phyloP scores from a whole-genome alignment of 257 asterid genomes.

The Osmanthus fragrans region DNA sequence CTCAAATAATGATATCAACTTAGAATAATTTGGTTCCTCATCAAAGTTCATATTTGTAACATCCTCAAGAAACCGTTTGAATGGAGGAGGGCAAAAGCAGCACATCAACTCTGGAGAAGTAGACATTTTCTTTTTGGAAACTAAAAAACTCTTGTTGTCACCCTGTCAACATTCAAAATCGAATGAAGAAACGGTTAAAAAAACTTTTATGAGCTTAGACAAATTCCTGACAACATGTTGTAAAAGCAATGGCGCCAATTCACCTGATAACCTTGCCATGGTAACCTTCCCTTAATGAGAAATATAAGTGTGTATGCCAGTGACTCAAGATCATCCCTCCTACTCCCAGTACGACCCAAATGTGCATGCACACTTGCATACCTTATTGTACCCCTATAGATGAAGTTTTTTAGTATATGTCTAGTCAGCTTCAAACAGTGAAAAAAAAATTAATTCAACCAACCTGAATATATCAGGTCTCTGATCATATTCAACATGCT shows the following conservation, averaged over 20 bases:
- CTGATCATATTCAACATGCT: slow-evolving; percentile 98
- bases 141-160: slow-evolving; percentile 94
- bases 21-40: slow-evolving; percentile 96
- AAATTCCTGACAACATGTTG: neutral
- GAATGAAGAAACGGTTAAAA: neutral
- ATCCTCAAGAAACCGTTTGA: slow-evolving; percentile 85
- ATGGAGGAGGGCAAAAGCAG: slow-evolving; percentile 95
- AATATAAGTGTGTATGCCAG: slow-evolving; percentile 90
- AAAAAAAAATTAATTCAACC: slow-evolving; percentile 25
- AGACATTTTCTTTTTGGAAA: slow-evolving; percentile 94
- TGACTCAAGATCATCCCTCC: slow-evolving; percentile 98
- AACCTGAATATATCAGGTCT: slow-evolving; percentile 98
- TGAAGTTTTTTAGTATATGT: slow-evolving; percentile 21
- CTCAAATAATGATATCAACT: slow-evolving; percentile 76
- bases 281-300: slow-evolving; percentile 90
- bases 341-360: slow-evolving; percentile 96
- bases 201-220: neutral
- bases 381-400: slow-evolving; percentile 90
- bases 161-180: slow-evolving; percentile 58
- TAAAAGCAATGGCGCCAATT: slow-evolving; percentile 18
- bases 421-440: slow-evolving; percentile 14
- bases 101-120: slow-evolving; percentile 97
- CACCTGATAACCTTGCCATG: slow-evolving; percentile 99
- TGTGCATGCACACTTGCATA: slow-evolving; percentile 99
- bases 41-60: slow-evolving; percentile 96